Percentiles rank a stretch among this genome's conserved stretches.
Conservation (phyloP, 2,329 filamentous ascomycete species). For the Aspergillus hiratsukae region DNA sequence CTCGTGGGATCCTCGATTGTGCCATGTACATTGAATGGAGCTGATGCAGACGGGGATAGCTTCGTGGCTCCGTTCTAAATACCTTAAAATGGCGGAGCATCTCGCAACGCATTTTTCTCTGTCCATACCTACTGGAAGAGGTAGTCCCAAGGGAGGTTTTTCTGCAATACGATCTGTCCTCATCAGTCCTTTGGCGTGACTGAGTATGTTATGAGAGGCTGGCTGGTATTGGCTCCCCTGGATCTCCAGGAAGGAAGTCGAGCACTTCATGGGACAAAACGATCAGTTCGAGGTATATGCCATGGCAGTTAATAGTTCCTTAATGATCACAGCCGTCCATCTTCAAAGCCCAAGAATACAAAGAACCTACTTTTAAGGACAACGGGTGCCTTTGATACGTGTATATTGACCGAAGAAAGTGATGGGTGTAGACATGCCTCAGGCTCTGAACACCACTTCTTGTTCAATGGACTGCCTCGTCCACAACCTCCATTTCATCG, state of each 20-base stretch:
- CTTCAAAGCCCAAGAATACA: not conserved
- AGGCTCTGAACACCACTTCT: not conserved
- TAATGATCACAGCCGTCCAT: not conserved
- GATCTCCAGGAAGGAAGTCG: not conserved
- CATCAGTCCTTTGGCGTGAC: not conserved
- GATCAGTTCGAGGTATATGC: not conserved
- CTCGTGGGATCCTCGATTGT: not conserved
- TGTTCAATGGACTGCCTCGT: not conserved
- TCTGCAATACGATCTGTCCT: not conserved
- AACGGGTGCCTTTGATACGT: not conserved
- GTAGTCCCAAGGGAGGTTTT: not conserved
- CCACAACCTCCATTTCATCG: not conserved
- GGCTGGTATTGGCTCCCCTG: not conserved
- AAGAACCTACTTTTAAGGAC: not conserved
- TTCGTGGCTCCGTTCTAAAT: not conserved
- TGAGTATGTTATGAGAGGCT: not conserved
- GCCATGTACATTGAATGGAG: not conserved
- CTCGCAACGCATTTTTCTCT: not conserved
- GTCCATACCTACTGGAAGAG: not conserved
- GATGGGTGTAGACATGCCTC: not conserved
- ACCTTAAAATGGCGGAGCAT: not conserved
- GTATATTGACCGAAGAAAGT: not conserved
- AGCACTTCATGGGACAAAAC: not conserved
- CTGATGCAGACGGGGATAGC: not conserved
- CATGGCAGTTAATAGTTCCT: not conserved